Evolutionary conservation across 768 basidiomycete genomes (phyloP), one percentile per base, ranked within the genome.

Genomic region (Pleurotus giganteus): DNA sequence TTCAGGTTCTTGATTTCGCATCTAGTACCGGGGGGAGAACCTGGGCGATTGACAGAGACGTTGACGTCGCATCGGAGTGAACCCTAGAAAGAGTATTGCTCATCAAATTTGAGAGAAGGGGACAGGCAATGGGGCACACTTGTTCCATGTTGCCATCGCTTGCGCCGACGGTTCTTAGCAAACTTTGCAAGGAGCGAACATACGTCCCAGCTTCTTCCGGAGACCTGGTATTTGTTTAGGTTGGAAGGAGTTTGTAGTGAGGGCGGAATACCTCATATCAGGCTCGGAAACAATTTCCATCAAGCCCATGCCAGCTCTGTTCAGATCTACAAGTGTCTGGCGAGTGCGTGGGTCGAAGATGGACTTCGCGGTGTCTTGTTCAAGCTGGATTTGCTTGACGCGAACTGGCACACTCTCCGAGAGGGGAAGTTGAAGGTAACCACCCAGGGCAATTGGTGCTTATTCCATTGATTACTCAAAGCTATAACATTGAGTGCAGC

Each of bases 1-100:
- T 98, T 98, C 39, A 99, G 78, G 63, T 99, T 99, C 71, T 99
- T 99, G 62, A 99, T 84, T 70, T 99, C 96, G 63, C 94, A 95
- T 27, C 96, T 85, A 1, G 89, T 96, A 2, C 94, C 87, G 1
- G 73, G 84, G 3, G 81, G 69, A 4, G 79, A 70, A 7, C 86
- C 86, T 37, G 72, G 66, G 44, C 80, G 79, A 63, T 92, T 89
- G 4, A 98, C 83, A 4, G 96, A 98, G 4, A 98, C 87, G 63
- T 99, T 98, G 26, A 96, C 91, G 64, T 99, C 97, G 58, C 94
- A 95, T 36, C 97, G 80, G 28, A 98, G 76, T 4, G 95, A 98
- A 1, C 96, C 96, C 94, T 97, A 37, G 21, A n/a, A 26, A 34
- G 21, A 19, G 44, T 27, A 2, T 27, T 11, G 21, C n/a, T 17